These are phyloP conservation scores for Drosera capensis DNA, from an alignment of 148 eudicot species.

Conservation along the genomic window DNA sequence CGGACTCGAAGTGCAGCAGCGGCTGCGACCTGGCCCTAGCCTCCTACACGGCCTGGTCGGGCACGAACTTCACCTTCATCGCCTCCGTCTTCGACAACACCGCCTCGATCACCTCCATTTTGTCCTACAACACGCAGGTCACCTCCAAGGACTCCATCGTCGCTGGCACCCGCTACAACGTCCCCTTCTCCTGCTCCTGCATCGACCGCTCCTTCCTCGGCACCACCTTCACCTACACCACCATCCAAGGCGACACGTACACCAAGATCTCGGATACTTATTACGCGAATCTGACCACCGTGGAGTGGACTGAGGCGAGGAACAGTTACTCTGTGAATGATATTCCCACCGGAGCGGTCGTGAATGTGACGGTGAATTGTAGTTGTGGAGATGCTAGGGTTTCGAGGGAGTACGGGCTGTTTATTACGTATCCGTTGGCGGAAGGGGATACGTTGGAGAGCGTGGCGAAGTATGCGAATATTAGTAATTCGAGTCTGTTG, in stretches of 20 bases:
- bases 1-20: slow-evolving; percentile 21
- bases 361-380: slow-evolving; percentile 65
- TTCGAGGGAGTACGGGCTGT: slow-evolving; percentile 55
- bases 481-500: slow-evolving; percentile 34
- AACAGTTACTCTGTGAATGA: slow-evolving; percentile 21
- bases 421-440: slow-evolving; percentile 58
- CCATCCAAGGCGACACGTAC: slow-evolving; percentile 29
- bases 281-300: slow-evolving; percentile 49
- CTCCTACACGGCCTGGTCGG: slow-evolving; percentile 26
- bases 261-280: slow-evolving; percentile 11
- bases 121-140: slow-evolving; percentile 25
- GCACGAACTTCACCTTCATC: slow-evolving; percentile 17
- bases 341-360: slow-evolving; percentile 15
- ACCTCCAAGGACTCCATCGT: slow-evolving; percentile 17
- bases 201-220: slow-evolving; percentile 28
- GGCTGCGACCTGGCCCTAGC: slow-evolving; percentile 52
- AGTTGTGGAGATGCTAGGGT: slow-evolving; percentile 63
- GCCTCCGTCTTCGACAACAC: slow-evolving; percentile 6
- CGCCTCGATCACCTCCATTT: slow-evolving; percentile 7
- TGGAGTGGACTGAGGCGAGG: slow-evolving; percentile 15
- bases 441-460: slow-evolving; percentile 27
- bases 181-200: slow-evolving; percentile 68
- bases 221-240: slow-evolving; percentile 26
- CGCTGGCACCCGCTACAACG: slow-evolving; percentile 14
- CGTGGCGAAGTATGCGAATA: slow-evolving; percentile 19